phyloP scores from a whole-genome alignment of 2,329 filamentous ascomycete genomes.

The Colletotrichum aenigma region DNA sequence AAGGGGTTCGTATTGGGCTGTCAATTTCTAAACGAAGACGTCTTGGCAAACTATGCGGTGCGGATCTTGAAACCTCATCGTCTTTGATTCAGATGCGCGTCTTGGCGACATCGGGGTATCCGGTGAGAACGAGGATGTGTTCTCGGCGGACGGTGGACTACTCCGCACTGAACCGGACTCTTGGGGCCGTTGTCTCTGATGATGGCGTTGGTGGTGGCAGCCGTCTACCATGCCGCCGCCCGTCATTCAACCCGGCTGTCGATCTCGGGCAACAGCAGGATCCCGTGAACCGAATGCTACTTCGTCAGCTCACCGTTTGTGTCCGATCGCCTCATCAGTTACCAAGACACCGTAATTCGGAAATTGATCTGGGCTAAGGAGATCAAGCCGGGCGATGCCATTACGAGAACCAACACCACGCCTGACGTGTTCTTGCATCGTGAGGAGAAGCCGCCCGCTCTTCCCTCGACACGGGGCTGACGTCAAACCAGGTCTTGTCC shows the following conservation, averaged over 20 bases:
- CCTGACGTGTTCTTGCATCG: constrained; percentile 5
- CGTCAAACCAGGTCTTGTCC: background rate
- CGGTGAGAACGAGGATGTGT: background rate
- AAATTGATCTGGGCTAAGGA: background rate
- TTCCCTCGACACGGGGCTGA: background rate
- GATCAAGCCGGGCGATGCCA: background rate
- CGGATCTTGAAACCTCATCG: constrained; percentile 8
- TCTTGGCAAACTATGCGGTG: background rate
- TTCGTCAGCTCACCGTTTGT: background rate
- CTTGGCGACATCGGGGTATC: background rate
- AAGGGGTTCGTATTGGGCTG: background rate
- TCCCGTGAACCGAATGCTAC: background rate
- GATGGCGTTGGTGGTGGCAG: background rate
- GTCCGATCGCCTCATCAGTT: background rate
- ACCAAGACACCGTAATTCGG: background rate
- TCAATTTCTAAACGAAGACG: background rate
- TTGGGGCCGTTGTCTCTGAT: background rate
- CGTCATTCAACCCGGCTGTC: background rate
- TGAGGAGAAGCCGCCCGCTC: background rate
- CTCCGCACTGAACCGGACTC: background rate
- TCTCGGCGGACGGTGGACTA: background rate
- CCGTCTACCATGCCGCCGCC: background rate
- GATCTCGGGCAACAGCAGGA: background rate
- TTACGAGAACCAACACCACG: background rate
- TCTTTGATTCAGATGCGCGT: background rate